Conservation (phyloP, 2,329 filamentous ascomycete species). For the Cladosporium sp. region DNA sequence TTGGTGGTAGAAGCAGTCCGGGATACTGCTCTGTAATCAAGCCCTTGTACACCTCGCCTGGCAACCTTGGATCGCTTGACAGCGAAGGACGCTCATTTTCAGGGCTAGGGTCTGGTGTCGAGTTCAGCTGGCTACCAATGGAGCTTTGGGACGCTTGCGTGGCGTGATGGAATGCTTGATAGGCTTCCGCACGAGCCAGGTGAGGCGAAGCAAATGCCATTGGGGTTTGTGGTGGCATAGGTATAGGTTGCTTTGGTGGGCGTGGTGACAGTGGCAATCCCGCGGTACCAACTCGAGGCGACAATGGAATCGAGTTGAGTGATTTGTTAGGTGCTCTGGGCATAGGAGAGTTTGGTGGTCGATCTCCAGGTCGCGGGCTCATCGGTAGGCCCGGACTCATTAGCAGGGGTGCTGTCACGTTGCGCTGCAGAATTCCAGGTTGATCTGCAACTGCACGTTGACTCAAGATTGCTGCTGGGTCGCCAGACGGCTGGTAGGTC, state of each 20-base stretch:
- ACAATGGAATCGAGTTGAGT: conserved; percentile 66
- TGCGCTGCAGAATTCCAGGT: conserved; percentile 28
- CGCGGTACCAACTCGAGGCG: conserved; percentile 56
- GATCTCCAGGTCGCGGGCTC: conserved; percentile 61
- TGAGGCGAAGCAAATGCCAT: conserved; percentile 60
- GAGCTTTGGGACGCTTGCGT: conserved; percentile 24
- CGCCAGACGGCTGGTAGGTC: conserved; percentile 24
- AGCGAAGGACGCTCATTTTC: conserved; percentile 30
- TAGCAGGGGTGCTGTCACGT: conserved; percentile 47
- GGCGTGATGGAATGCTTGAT: conserved; percentile 34
- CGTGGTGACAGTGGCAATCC: conserved; percentile 68
- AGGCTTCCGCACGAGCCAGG: conserved; percentile 39
- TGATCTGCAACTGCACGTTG: conserved; percentile 31
- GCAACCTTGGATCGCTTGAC: conserved; percentile 30
- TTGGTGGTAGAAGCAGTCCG: conserved; percentile 80
- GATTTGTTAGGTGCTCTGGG: conserved; percentile 58
- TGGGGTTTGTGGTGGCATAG: conserved; percentile 69
- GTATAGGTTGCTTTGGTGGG: conserved; percentile 70
- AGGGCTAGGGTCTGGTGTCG: conserved; percentile 27
- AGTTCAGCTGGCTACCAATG: conserved; percentile 23
- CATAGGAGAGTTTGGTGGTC: conserved; percentile 60
- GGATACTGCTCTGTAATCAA: conserved; percentile 85
- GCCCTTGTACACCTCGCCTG: conserved; percentile 67
- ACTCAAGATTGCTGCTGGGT: conserved; percentile 31
- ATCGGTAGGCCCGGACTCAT: conserved; percentile 65